phyloP scores from a whole-genome alignment of 2,329 filamentous ascomycete genomes.

The Chaetomium strumarium region DNA sequence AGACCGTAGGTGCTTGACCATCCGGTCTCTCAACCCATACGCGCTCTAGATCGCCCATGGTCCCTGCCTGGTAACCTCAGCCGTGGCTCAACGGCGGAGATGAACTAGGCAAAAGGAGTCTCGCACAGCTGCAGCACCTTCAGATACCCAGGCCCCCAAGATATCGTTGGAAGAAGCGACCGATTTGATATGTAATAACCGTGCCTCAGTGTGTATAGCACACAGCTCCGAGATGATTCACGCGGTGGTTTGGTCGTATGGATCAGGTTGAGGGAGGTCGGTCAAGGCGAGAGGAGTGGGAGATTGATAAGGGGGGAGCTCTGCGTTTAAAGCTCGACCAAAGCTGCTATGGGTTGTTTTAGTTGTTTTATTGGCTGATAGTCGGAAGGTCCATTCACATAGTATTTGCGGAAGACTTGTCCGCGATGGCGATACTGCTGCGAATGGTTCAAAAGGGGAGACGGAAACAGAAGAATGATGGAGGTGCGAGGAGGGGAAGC shows the following conservation, averaged over 20 bases:
- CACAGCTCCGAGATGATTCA: too few relatives aligned
- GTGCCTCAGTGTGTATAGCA: too few relatives aligned
- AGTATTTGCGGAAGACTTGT: not conserved
- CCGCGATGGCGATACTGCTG: constrained; percentile 4
- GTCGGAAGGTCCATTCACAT: constrained; percentile 9
- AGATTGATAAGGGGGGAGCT: constrained; percentile 15
- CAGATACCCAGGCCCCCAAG: too few relatives aligned
- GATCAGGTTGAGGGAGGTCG: not conserved
- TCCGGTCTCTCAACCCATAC: constrained; percentile 75
- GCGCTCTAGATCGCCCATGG: constrained; percentile 42
- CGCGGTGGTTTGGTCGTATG: too few relatives aligned
- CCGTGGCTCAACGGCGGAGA: not conserved
- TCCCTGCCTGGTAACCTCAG: not conserved
- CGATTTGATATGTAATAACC: too few relatives aligned
- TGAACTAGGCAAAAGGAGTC: too few relatives aligned
- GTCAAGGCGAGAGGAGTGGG: not conserved
- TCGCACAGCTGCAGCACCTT: too few relatives aligned
- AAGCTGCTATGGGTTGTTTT: constrained; percentile 15
- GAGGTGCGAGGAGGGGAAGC: not conserved
- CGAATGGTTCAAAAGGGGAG: constrained; percentile 1
- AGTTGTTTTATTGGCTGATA: constrained; percentile 2
- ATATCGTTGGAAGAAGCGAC: too few relatives aligned
- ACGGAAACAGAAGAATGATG: not conserved
- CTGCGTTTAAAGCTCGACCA: constrained; percentile 3
- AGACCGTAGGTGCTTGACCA: constrained; percentile 65